phyloP scores from a whole-genome alignment of 129 eudicot genomes.

The Flaveria robusta region DNA sequence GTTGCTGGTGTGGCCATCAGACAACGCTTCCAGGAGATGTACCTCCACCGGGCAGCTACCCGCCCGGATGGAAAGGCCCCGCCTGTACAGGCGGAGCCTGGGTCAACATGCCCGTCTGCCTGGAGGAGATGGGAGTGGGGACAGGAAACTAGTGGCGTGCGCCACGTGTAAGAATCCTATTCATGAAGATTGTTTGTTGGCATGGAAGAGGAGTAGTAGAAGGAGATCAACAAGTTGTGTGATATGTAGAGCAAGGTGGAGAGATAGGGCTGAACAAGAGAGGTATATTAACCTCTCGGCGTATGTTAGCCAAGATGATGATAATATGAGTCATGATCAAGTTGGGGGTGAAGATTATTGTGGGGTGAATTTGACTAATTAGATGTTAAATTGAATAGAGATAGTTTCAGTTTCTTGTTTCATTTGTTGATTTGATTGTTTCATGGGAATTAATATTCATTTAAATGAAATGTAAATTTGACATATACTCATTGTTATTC shows the following conservation, averaged over 20 bases:
- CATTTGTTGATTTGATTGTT: background rate
- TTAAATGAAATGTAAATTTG: slow-evolving; percentile 7
- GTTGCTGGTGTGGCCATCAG: slow-evolving; percentile 50
- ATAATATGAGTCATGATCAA: background rate
- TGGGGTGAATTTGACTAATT: slow-evolving; percentile 1
- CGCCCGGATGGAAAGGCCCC: slow-evolving; percentile 30
- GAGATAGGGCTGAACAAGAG: slow-evolving; percentile 51
- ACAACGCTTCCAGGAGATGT: slow-evolving; percentile 59
- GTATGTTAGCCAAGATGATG: slow-evolving; percentile 38
- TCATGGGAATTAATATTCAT: background rate
- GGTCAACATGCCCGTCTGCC: slow-evolving; percentile 70
- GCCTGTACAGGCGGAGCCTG: slow-evolving; percentile 40
- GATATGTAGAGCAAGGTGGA: slow-evolving; percentile 81
- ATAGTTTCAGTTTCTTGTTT: slow-evolving; percentile 10
- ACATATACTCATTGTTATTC: background rate
- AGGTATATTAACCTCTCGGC: slow-evolving; percentile 85
- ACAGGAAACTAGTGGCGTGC: slow-evolving; percentile 59
- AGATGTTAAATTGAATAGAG: background rate
- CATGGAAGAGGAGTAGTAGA: slow-evolving; percentile 68
- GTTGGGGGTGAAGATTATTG: slow-evolving; percentile 4
- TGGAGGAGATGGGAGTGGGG: slow-evolving; percentile 65
- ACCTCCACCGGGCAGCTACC: slow-evolving; percentile 31
- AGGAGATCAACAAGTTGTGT: slow-evolving; percentile 69
- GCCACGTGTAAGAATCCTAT: slow-evolving; percentile 68
- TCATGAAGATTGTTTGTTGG: slow-evolving; percentile 79